Evolutionary conservation across 306 rosid genomes (phyloP), one percentile per base, ranked within the genome.

Genomic region (Psophocarpus tetragonolobus): DNA sequence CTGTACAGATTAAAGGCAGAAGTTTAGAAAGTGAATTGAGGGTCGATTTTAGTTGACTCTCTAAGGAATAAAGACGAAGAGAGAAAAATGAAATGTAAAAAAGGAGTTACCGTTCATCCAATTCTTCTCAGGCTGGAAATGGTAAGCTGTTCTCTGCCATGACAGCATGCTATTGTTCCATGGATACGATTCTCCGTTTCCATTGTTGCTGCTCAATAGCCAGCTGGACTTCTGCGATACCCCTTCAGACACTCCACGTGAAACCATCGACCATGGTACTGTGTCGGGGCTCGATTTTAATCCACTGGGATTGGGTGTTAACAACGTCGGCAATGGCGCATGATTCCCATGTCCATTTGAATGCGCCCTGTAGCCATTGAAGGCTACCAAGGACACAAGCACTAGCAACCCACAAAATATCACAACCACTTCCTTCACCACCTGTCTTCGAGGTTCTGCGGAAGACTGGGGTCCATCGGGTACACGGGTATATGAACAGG

Each of bases 71-170:
- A n/a, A n/a, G n/a, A n/a, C n/a, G n/a, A n/a, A n/a, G n/a, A n/a
- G n/a, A n/a, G n/a, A n/a, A n/a, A n/a, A n/a, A n/a, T n/a, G n/a
- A n/a, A n/a, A n/a, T n/a, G n/a, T n/a, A n/a, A n/a, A n/a, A n/a
- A n/a, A n/a, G n/a, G n/a, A 73, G 14, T 13, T 85, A 92, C 98
- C 98, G 58, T 94, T 94, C 98, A 91, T 92, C 98, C 98, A 91
- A 82, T 94, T 94, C 81, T 84, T 86, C 74, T 91, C 88, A 0
- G 98, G 98, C 76, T 94, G 98, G 74, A 94, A 94, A 83, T 94
- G 98, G 74, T 51, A 94, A 30, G 97, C 87, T 0, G 93, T 94
- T 81, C 98, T 89, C 85, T 94, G 98, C 98, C 98, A 94, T 0
- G 96, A 90, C 35, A 94, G 42, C 91, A 94, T 86, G 41, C 75